Evolutionary conservation across 768 basidiomycete genomes (phyloP), one percentile per base, ranked within the genome.

Genomic region (Pisolithus sp.): DNA sequence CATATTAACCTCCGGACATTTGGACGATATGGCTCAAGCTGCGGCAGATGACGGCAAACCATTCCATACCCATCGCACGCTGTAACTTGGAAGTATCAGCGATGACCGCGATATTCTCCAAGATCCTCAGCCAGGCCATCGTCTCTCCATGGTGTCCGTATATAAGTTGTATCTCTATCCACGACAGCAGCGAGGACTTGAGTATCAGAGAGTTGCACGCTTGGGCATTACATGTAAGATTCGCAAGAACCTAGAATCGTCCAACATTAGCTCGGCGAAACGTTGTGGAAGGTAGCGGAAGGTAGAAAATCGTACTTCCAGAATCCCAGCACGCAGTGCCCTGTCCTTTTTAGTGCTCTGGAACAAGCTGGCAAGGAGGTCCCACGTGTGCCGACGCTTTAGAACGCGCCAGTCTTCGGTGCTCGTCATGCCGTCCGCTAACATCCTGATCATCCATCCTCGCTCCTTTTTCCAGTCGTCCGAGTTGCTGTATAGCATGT

Each of bases 401-500:
- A 94, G 65, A 2, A 92, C 77, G 30, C 75, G 76, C 93, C 93
- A 96, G 60, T 97, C 93, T 39, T 81, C 77, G 0, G 76, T 73
- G 45, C 82, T 77, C 56, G 75, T 75, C 79, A 91, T 84, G 0
- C 89, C 90, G 54, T 95, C 91, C 0, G 85, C 75, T 37, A 96
- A 68, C 66, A 92, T 89, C 38, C 79, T 76, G 31, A 95, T 70
- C 26, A 95, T 93, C 93, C 93, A 97, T 2, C 76, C 76, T n/a
- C 91, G 75, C 60, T 95, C 92, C 66, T 83, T 86, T 69, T 82
- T 86, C 86, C 89, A 93, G 13, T 85, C 84, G 38, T 89, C 85
- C 4, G 74, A 70, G 20, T 76, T 77, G 58, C 87, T 90, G 64
- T 92, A 96, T 4, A 97, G 73, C 82, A 95, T 85, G 10, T 75